Conservation (phyloP, 2,329 filamentous ascomycete genomes). For the Fusarium incarnatum region DNA sequence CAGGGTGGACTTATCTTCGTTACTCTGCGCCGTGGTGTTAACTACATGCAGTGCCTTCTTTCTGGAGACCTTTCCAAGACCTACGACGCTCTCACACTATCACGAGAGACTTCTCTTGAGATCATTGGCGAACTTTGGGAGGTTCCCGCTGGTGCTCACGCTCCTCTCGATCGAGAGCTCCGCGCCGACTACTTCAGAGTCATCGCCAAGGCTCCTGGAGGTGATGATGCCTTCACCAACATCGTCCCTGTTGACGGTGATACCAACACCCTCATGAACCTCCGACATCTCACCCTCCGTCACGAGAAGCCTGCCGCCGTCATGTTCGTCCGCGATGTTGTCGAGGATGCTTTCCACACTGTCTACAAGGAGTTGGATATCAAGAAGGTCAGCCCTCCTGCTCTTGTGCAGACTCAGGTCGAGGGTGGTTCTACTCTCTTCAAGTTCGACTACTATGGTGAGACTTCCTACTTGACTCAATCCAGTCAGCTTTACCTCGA, state of each 20-base stretch:
- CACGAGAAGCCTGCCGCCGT: conserved; percentile 86
- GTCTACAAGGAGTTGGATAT: conserved; percentile 81
- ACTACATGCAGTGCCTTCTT: conserved; percentile 71
- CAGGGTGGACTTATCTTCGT: conserved; percentile 90
- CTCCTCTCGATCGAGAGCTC: conserved; percentile 86
- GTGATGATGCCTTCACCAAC: conserved; percentile 93
- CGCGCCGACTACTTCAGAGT: conserved; percentile 91
- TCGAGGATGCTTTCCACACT: conserved; percentile 83
- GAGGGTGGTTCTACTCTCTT: conserved; percentile 94
- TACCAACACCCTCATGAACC: conserved; percentile 73
- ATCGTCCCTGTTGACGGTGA: conserved; percentile 55
- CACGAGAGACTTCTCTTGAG: conserved; percentile 86
- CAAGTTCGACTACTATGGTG: conserved; percentile 87
- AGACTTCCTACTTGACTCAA: conserved; percentile 93
- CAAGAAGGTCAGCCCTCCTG: conserved; percentile 87
- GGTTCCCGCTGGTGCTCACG: conserved; percentile 82
- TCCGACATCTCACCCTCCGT: conserved; percentile 86
- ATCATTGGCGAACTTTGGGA: conserved; percentile 86
- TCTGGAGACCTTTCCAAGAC: conserved; percentile 83
- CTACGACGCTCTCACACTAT: conserved; percentile 89
- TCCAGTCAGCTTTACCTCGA: conserved; percentile 98
- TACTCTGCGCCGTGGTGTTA: conserved; percentile 82
- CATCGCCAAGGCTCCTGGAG: conserved; percentile 77
- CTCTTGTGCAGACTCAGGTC: conserved; percentile 94
- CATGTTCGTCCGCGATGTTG: conserved; percentile 85